Evolutionary conservation across 208 protist genomes (phyloP), one percentile per base, ranked within the genome.

Genomic region (Acanthamoeba divionensis): DNA sequence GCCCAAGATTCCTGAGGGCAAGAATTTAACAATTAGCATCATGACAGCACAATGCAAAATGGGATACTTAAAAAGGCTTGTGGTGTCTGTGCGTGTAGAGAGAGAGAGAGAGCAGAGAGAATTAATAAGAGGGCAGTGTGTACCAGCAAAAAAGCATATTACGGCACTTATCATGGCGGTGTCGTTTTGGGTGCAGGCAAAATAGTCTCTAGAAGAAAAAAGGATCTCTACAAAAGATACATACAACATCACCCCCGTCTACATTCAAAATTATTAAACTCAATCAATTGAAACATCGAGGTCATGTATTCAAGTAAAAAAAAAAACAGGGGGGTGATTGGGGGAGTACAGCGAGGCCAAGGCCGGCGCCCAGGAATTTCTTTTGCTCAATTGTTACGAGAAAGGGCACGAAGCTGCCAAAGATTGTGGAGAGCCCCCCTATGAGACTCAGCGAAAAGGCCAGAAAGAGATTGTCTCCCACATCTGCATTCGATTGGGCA

Each of bases 171-270:
- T 48, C 31, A 36, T 7, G 7, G 26, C 38, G 57, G 50, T 33
- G n/a, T 92, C 67, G 18, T 73, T 45, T 10, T 12, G 21, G 2
- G 80, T 71, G 63, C 86, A 91, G 18, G 57, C 82, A 21, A 92
- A 91, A 33, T 87, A 91, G 65, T 18, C 57, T 9, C 41, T 18
- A 15, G 55, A 60, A n/a, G 82, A 62, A 38, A n/a, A n/a, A n/a
- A 93, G 82, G 50, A 93, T 92, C 79, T 93, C 91, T 4, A 91
- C 90, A 52, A 93, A 92, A 21, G 62, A 87, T 12, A 93, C 62
- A 87, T 93, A 93, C 36, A 92, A 8, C 91, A 93, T 93, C 50
- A 93, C 91, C 24, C 91, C 91, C 9, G 91, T 63, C 7, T 83
- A 29, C 60, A 91, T 15, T 5, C 44, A 18, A 24, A 60, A 24